Evolutionary conservation across 2,329 filamentous ascomycete genomes (phyloP), one percentile per base, ranked within the genome.

Genomic region (Calonectria pauciramosa): DNA sequence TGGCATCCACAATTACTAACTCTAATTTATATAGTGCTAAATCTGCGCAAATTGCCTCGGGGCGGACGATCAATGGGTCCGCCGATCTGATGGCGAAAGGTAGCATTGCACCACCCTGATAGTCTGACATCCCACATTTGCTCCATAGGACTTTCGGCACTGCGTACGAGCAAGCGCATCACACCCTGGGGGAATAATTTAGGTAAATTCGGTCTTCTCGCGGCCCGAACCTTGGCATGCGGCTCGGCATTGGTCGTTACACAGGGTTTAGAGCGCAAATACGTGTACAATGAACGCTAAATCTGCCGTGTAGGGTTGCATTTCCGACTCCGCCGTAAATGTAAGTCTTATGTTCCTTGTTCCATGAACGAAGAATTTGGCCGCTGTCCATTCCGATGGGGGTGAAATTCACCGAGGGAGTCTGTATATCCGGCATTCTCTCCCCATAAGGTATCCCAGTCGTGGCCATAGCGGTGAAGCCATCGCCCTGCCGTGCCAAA

Each of bases 81-180:
- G 56, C 56, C 34, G 56, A 63, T 63, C 56, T 10, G 20, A 41
- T 28, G 18, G 34, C 23, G 16, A 28, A 56, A 41, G 34, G 34
- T 41, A 38, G 11, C 36, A 63, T 63, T 26, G 56, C 56, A 63
- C 36, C 56, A 63, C 56, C 56, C 30, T 63, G 56, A 63, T 63
- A 38, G 36, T 41, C 23, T 11, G 7, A 16, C 56, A 63, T 63
- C 56, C 56, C 56, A 28, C 56, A n/a, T 13, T 20, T 41, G 36
- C 56, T 63, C n/a, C 36, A 30, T 41, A 13, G 10, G 3, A 7
- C 16, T 11, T 10, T 63, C 3, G n/a, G 8, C 8, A 26, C 23
- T 11, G 13, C 5, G 18, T 28, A 10, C 34, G 11, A 52, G 11
- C n/a, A 23, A 14, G 13, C 23, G 1, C n/a, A 41, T 20, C 23